Evolutionary conservation across 495 filamentous ascomycete species (phyloP).

Genomic region (Annulohypoxylon bovei): DNA sequence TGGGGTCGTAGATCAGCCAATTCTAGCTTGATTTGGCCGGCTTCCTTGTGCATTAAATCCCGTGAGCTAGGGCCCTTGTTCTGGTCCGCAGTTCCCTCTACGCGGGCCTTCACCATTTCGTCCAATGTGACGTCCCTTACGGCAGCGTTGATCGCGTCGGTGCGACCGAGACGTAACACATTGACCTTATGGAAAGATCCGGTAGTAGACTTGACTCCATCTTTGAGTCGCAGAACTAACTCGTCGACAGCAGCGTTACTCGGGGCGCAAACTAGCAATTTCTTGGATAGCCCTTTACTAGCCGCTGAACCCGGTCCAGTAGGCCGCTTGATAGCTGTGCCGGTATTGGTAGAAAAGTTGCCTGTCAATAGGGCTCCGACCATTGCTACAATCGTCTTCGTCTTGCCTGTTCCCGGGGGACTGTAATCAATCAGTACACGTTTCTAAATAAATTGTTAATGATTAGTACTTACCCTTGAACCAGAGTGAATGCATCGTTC

Average conservation of each 20-base stretch:
- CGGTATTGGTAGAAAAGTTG: slow-evolving; percentile 59
- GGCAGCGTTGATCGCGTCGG: slow-evolving; percentile 89
- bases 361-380: slow-evolving; percentile 84
- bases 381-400: slow-evolving; percentile 97
- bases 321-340: slow-evolving; percentile 61
- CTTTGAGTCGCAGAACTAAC: slow-evolving; percentile 89
- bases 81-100: slow-evolving; percentile 63
- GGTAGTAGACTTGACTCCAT: slow-evolving; percentile 80
- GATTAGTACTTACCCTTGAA: slow-evolving; percentile 75
- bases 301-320: slow-evolving; percentile 43
- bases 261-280: slow-evolving; percentile 92
- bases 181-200: slow-evolving; percentile 78
- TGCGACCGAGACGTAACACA: slow-evolving; percentile 89
- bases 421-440: slow-evolving; percentile 46
- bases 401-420: slow-evolving; percentile 96
- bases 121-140: slow-evolving; percentile 94
- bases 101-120: slow-evolving; percentile 80
- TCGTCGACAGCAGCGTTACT: slow-evolving; percentile 98
- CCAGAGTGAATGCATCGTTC: slow-evolving; percentile 94
- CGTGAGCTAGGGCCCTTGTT: slow-evolving; percentile 68
- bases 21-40: slow-evolving; percentile 76
- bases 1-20: slow-evolving; percentile 71
- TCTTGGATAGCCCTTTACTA: slow-evolving; percentile 64
- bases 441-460: neutral
- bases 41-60: slow-evolving; percentile 82